phyloP scores from a whole-genome alignment of 306 rosid species.

The Chamaecrista fasciculata region DNA sequence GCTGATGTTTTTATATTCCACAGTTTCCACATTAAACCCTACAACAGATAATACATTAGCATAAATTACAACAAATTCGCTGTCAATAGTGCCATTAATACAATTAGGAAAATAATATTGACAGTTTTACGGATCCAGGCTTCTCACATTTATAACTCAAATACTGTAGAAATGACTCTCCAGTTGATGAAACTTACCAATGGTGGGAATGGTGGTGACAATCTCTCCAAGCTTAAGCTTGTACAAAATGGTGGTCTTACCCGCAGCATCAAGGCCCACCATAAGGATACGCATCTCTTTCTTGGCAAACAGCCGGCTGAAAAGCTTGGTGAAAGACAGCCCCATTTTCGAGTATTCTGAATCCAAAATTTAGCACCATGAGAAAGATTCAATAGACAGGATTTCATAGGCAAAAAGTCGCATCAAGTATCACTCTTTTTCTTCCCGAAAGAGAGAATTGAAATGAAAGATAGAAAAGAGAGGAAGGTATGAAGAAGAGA shows the following conservation, averaged over 20 bases:
- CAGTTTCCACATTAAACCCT: slow-evolving; percentile 97
- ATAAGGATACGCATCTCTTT: slow-evolving; percentile 95
- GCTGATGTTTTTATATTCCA: slow-evolving; percentile 93
- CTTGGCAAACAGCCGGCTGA: slow-evolving; percentile 92
- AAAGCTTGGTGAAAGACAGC: slow-evolving; percentile 88
- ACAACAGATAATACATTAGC: slow-evolving; percentile 29
- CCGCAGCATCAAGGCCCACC: slow-evolving; percentile 99
- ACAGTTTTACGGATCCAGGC: too few relatives aligned
- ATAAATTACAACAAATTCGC: not conserved
- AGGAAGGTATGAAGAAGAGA: not conserved
- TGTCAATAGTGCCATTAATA: not conserved
- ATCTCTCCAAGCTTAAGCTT: slow-evolving; percentile 98
- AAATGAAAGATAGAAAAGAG: not conserved
- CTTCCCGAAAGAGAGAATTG: not conserved
- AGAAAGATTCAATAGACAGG: not conserved
- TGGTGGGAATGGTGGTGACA: slow-evolving; percentile 96
- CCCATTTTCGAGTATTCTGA: slow-evolving; percentile 70
- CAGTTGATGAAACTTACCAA: slow-evolving; percentile 46
- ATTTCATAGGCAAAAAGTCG: slow-evolving; percentile 20
- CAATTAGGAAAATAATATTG: not conserved
- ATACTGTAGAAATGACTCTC: not conserved
- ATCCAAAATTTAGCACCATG: slow-evolving; percentile 18
- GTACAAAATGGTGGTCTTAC: slow-evolving; percentile 92
- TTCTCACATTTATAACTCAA: not conserved
- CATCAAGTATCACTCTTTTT: not conserved